Base-by-base conservation (phyloP, 2,329 filamentous ascomycete genomes). In the Cryphonectria nitschkei region DNA sequence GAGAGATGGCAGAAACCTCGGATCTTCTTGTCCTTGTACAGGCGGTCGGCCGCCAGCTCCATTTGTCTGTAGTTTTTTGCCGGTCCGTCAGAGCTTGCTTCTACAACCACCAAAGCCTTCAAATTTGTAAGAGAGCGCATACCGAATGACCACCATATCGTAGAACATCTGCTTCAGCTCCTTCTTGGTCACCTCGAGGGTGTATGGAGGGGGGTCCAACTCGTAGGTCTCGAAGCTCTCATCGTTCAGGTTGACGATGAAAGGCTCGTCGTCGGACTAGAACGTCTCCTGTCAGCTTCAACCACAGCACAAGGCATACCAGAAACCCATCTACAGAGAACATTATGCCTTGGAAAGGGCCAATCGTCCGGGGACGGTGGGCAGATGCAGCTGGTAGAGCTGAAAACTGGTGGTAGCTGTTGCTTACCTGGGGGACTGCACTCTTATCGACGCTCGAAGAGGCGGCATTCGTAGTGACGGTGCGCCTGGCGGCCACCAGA, bases 11-110 rank as follows among this genome's bases (percentile, higher is more conserved):
- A 99, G 92, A 99, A 99, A 86, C 96, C 96, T 79, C 96, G 93
- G 79, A 99, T 98, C 89, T 99, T 98, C 92, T 99, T 99, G 88
- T 98, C 96, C 88, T 99, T 99, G 93, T 99, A 99, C 80, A 99
- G 88, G 81, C 95, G 90, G 82, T 99, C 96, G 85, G 96, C 94
- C 76, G 95, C 95, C 95, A 99, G 97, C 86, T 99, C 96, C 96
- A 99, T 97, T 83, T 97, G 96, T 85, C 95, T 97, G 78, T 58
- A 58, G 11, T 8, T 63, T 61, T 37, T 37, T 22, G 2, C 52
- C 14, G 2, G 29, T 60, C n/a, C 37, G 70, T 75, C 65, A 77
- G 72, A 65, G 62, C 67, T 60, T 43, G 29, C n/a, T 37, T 22
- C 7, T n/a, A 39, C 37, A 39, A n/a, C 14, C 26, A 29, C 39